Conservation (phyloP, 805 yeast species). For the Teunomyces stri region DNA sequence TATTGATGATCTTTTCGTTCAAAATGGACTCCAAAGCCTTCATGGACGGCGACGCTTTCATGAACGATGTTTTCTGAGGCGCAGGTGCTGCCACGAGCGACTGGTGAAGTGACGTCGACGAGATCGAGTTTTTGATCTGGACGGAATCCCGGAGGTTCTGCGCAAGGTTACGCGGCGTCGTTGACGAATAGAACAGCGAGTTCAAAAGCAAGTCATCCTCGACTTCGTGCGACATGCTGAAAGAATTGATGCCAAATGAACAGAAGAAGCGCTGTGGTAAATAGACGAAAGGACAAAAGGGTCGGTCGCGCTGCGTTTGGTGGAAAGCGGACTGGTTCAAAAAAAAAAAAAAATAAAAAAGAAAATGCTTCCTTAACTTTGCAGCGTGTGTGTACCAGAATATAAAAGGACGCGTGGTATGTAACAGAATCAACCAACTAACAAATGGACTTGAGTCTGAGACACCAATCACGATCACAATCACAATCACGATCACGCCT, state of each 20-base stretch:
- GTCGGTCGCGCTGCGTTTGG: background rate
- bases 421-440: background rate
- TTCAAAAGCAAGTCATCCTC: slow-evolving; percentile 32
- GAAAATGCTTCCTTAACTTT: background rate
- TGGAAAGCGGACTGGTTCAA: too few species aligned
- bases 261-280: background rate
- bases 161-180: slow-evolving; percentile 23
- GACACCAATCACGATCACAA: too few species aligned
- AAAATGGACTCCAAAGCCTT: slow-evolving; percentile 39
- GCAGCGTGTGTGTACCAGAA: background rate
- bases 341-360: background rate
- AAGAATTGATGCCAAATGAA: too few species aligned
- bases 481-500: background rate
- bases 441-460: too few species aligned
- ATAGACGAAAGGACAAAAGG: background rate
- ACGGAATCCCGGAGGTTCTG: slow-evolving; percentile 25
- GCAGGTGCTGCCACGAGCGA: background rate
- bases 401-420: background rate
- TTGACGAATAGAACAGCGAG: slow-evolving; percentile 32
- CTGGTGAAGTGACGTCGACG: slow-evolving; percentile 23
- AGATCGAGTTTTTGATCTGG: slow-evolving; percentile 25
- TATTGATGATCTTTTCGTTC: slow-evolving; percentile 11
- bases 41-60: slow-evolving; percentile 41
- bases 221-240: background rate
- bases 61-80: slow-evolving; percentile 22